Percentiles rank a stretch among this genome's conserved stretches.
These are phyloP conservation scores for Saraca asoca DNA, from an alignment of 331 rosid genomes.

Conservation along the genomic window DNA sequence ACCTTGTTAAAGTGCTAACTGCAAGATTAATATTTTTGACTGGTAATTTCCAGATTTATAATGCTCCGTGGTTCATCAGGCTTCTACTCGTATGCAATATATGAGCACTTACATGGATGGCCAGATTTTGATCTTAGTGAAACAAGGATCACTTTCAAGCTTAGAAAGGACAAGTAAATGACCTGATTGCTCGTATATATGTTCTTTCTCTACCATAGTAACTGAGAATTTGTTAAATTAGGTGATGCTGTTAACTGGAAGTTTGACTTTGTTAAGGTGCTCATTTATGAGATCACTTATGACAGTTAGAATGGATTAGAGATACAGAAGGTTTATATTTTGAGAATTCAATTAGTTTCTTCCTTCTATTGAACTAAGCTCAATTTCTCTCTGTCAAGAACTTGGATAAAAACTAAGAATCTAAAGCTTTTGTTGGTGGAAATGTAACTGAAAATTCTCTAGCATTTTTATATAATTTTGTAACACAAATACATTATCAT, in stretches of 20 bases:
- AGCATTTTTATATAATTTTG: conserved; percentile 19
- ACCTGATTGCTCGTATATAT: background rate
- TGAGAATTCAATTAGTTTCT: background rate
- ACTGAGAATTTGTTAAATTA: background rate
- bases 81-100: conserved; percentile 88
- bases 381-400: background rate
- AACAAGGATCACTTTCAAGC: conserved; percentile 88
- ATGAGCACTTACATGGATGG: conserved; percentile 88
- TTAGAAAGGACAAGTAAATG: conserved; percentile 75
- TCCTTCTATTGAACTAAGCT: background rate
- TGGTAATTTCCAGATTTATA: conserved; percentile 64
- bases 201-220: background rate
- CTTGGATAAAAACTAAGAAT: background rate
- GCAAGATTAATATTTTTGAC: conserved; percentile 26
- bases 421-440: conserved; percentile 1
- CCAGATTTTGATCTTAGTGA: conserved; percentile 78
- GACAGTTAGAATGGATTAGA: background rate
- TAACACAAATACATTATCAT: conserved; percentile 10
- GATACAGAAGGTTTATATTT: background rate
- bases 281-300: background rate
- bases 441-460: conserved; percentile 5
- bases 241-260: background rate
- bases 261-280: background rate
- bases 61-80: conserved; percentile 91
- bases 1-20: background rate